Evolutionary conservation across 2,329 filamentous ascomycete species (phyloP).

Genomic region (Sporothrix protearum): DNA sequence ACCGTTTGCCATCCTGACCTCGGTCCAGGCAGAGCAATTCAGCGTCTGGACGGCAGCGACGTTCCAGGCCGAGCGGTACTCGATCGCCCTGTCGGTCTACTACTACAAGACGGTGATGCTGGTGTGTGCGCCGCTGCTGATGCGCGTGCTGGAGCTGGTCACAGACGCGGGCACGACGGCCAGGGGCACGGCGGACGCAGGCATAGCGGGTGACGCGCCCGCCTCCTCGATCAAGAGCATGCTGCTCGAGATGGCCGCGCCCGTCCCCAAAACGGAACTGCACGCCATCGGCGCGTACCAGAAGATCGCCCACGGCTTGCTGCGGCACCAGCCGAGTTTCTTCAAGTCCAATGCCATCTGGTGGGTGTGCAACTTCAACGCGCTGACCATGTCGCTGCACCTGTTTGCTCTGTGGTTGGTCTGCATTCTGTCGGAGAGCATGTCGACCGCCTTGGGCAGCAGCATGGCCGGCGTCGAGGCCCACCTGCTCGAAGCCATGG

Average conservation of each 20-base stretch:
- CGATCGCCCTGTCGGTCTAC: slow-evolving; percentile 26
- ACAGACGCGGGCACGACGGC: neutral
- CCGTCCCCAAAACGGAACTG: slow-evolving; percentile 30
- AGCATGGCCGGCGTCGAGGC: slow-evolving; percentile 13
- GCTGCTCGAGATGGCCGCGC: slow-evolving; percentile 24
- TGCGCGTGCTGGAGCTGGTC: slow-evolving; percentile 20
- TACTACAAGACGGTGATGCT: slow-evolving; percentile 27
- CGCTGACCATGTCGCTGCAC: slow-evolving; percentile 33
- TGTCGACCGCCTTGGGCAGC: slow-evolving; percentile 4
- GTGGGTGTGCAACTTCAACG: slow-evolving; percentile 36
- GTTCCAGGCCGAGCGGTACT: slow-evolving; percentile 23
- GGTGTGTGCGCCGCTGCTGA: slow-evolving; percentile 23
- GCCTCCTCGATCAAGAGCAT: neutral
- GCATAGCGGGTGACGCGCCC: neutral
- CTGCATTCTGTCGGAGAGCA: slow-evolving; percentile 18
- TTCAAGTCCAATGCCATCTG: slow-evolving; percentile 33
- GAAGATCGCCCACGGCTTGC: slow-evolving; percentile 26
- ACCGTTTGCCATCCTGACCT: slow-evolving; percentile 21
- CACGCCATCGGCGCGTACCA: slow-evolving; percentile 29
- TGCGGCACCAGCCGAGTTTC: slow-evolving; percentile 29
- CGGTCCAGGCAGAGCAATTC: neutral
- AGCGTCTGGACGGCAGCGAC: slow-evolving; percentile 8
- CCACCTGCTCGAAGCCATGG: slow-evolving; percentile 18
- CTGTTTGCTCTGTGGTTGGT: slow-evolving; percentile 33
- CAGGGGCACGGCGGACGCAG: neutral